Conservation (phyloP, 2,329 filamentous ascomycete species). For the Ciborinia camelliae region DNA sequence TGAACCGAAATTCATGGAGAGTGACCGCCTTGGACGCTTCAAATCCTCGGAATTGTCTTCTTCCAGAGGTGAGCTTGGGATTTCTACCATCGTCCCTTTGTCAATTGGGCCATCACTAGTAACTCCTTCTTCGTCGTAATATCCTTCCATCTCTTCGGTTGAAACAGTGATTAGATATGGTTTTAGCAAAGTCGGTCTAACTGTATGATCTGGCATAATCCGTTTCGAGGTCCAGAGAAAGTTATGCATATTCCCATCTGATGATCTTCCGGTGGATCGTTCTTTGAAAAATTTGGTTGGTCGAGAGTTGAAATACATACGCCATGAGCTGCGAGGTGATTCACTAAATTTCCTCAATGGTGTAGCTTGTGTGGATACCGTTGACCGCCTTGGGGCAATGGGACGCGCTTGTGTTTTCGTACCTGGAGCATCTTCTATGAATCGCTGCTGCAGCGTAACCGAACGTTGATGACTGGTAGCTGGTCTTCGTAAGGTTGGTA, state of each 20-base stretch:
- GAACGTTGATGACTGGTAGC: constrained; percentile 78
- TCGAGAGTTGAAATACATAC: constrained; percentile 36
- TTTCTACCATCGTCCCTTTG: constrained; percentile 20
- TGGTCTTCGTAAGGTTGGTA: constrained; percentile 66
- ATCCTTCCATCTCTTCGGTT: constrained; percentile 17
- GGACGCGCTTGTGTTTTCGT: constrained; percentile 23
- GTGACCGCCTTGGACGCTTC: constrained; percentile 49
- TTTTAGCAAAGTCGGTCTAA: constrained; percentile 35
- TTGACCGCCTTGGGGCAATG: constrained; percentile 21
- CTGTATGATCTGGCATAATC: constrained; percentile 32
- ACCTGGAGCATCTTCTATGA: constrained; percentile 30
- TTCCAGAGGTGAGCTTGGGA: constrained; percentile 2
- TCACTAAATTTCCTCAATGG: constrained; percentile 27
- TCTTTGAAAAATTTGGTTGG: constrained; percentile 36
- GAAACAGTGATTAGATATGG: constrained; percentile 31
- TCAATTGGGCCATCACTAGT: constrained; percentile 29
- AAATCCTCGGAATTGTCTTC: constrained; percentile 32
- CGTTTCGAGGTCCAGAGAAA: constrained; percentile 34
- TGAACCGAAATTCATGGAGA: constrained; percentile 59
- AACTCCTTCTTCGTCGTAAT: constrained; percentile 32
- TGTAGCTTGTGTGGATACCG: constrained; percentile 21
- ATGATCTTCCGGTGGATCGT: constrained; percentile 29
- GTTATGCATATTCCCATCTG: constrained; percentile 29
- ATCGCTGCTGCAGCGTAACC: constrained; percentile 59
- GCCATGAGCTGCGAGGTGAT: constrained; percentile 30